These are phyloP conservation scores for Curvularia verruculosa DNA, from an alignment of 2,329 filamentous ascomycete genomes.

Conservation along the genomic window DNA sequence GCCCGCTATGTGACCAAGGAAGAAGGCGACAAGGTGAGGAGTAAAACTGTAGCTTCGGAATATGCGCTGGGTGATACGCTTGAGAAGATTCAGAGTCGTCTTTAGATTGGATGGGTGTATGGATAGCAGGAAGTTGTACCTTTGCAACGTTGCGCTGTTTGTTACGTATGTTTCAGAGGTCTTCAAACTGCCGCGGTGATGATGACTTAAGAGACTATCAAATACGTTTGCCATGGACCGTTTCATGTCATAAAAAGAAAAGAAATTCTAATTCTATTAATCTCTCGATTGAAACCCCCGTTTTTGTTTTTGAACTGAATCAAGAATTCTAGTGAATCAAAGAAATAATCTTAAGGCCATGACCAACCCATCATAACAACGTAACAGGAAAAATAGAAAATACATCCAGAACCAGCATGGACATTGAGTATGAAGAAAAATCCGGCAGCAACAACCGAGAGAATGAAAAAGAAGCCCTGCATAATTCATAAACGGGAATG, in stretches of 20 bases:
- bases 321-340: neutral
- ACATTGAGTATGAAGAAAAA: neutral
- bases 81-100: constrained; percentile 72
- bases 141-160: no score
- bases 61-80: constrained; percentile 80
- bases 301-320: neutral
- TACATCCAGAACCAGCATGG: neutral
- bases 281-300: no score
- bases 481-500: neutral
- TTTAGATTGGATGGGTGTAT: constrained; percentile 49
- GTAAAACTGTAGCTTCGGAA: constrained; percentile 66
- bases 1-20: constrained; percentile 83
- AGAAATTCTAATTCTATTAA: no score
- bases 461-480: neutral
- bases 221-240: no score
- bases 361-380: neutral
- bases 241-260: no score
- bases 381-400: neutral
- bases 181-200: no score
- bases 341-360: neutral
- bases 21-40: constrained; percentile 72
- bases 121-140: neutral
- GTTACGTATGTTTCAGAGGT: no score
- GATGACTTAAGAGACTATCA: no score
- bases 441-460: neutral